Evolutionary conservation across 1,284 basidiomycete genomes (phyloP).

Genomic region (Tausonia pullulans): DNA sequence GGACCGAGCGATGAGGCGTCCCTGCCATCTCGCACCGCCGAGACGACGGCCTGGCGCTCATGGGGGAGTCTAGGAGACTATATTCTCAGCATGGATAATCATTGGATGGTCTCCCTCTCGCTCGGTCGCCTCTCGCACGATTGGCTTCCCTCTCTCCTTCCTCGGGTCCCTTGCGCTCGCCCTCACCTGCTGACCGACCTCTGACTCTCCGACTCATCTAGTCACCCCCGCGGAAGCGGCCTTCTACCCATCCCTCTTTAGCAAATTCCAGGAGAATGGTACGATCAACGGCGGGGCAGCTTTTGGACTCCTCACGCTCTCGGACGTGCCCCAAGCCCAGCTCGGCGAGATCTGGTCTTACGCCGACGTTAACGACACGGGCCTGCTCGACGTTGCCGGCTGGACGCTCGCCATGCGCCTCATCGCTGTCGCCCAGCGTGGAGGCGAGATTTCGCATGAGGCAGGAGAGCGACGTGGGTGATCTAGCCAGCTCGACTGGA

Average conservation of each 20-base stretch:
- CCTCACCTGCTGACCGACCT: not conserved
- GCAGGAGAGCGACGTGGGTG: slow-evolving; percentile 55
- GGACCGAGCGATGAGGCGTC: no score
- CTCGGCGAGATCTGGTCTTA: slow-evolving; percentile 91
- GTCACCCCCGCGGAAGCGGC: slow-evolving; percentile 14
- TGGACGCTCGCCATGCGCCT: slow-evolving; percentile 77
- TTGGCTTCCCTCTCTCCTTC: not conserved
- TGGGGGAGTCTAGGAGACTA: no score
- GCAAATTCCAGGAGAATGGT: slow-evolving; percentile 44
- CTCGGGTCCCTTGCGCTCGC: not conserved
- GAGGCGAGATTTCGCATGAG: slow-evolving; percentile 53
- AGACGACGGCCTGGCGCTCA: no score
- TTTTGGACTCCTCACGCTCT: slow-evolving; percentile 64
- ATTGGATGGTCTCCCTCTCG: not conserved
- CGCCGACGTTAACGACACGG: slow-evolving; percentile 85
- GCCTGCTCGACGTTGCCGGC: slow-evolving; percentile 74
- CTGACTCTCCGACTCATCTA: not conserved
- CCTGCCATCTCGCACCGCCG: no score
- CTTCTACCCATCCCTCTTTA: slow-evolving; percentile 15
- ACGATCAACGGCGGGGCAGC: slow-evolving; percentile 76
- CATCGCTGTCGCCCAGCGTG: slow-evolving; percentile 86
- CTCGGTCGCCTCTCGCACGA: not conserved
- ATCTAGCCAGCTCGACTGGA: not conserved
- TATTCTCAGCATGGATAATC: not conserved
- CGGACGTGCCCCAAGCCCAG: slow-evolving; percentile 59